Conservation (phyloP, 371 early-diverging fungal species). For the Mortierella sp. region DNA sequence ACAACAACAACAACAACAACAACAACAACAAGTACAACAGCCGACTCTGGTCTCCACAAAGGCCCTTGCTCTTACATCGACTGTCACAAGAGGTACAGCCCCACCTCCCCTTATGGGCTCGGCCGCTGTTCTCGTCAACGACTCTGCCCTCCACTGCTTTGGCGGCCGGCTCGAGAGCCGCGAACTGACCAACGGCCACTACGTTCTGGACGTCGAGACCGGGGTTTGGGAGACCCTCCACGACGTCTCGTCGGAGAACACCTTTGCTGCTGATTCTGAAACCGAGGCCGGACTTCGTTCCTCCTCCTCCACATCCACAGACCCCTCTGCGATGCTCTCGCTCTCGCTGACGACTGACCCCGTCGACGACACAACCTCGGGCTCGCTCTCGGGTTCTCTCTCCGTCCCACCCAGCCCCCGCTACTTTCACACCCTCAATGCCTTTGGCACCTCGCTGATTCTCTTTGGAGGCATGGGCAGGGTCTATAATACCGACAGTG, state of each 20-base stretch:
- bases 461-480: constrained; percentile 67
- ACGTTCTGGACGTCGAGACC: constrained; percentile 71
- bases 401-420: constrained; percentile 56
- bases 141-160: constrained; percentile 72
- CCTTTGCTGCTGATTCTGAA: neutral
- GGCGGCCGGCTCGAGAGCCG: constrained; percentile 80
- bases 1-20: neutral
- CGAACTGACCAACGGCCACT: constrained; percentile 77
- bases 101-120: constrained; percentile 84
- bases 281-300: neutral
- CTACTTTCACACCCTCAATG: constrained; percentile 71
- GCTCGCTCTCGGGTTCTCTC: constrained; percentile 26
- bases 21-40: constrained; percentile 19
- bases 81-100: constrained; percentile 52
- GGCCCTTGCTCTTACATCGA: constrained; percentile 48
- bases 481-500: constrained; percentile 13
- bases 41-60: constrained; percentile 38
- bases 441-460: constrained; percentile 62
- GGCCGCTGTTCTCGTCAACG: constrained; percentile 70
- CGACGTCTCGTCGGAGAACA: neutral
- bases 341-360: constrained; percentile 55
- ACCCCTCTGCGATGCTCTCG: constrained; percentile 36
- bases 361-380: constrained; percentile 24
- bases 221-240: constrained; percentile 66
- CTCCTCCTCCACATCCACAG: no score